Evolutionary conservation across 768 basidiomycete genomes (phyloP).

Genomic region (Mrakia frigida): DNA sequence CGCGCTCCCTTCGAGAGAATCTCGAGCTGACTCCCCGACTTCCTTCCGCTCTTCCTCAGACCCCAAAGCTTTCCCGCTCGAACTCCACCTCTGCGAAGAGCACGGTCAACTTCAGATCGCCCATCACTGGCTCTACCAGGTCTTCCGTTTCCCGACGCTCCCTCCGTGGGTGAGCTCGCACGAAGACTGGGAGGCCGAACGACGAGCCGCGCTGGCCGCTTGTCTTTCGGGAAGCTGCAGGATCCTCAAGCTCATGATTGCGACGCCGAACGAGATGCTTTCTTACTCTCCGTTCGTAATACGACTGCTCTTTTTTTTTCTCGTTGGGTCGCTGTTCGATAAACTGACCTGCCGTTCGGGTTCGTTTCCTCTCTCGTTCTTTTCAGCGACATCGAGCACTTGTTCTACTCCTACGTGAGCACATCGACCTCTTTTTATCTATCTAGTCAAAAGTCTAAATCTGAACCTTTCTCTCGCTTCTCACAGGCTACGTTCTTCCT

Average conservation of each 20-base stretch:
- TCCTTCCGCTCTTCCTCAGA: neutral
- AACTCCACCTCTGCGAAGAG: neutral
- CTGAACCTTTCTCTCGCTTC: too few relatives aligned
- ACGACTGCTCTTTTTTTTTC: too few relatives aligned
- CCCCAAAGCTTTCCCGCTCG: neutral
- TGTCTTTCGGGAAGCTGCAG: neutral
- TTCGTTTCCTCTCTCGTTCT: neutral
- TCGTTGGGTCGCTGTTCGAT: too few relatives aligned
- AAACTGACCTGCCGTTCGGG: too few relatives aligned
- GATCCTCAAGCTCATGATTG: neutral
- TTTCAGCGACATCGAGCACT: neutral
- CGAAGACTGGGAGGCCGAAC: neutral
- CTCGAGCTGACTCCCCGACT: neutral
- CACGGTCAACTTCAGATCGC: slow-evolving; percentile 2
- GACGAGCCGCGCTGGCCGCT: neutral
- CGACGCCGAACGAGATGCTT: neutral
- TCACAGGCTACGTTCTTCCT: too few relatives aligned
- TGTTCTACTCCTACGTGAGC: neutral
- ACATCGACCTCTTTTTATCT: too few relatives aligned
- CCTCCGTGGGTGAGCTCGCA: neutral
- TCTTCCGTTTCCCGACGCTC: neutral
- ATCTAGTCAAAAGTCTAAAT: too few relatives aligned
- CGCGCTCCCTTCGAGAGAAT: neutral
- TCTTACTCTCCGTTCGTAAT: neutral
- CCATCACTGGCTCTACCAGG: neutral